Conservation (phyloP, 2,329 filamentous ascomycete genomes). For the Penicillium psychrosexuale region DNA sequence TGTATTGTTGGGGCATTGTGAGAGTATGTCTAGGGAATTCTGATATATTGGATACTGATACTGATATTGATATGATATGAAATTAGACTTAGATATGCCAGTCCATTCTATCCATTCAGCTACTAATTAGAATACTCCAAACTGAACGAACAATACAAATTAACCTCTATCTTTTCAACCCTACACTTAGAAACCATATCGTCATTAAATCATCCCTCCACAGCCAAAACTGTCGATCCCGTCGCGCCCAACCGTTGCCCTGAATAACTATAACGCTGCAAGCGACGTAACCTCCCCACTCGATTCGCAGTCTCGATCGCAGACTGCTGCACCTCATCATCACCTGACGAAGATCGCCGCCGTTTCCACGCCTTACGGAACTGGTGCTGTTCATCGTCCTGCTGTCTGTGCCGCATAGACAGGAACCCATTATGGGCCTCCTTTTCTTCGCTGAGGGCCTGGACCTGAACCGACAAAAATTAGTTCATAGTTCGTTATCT, state of each 20-base stretch:
- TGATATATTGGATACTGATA: too few relatives aligned
- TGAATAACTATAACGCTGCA: constrained; percentile 12
- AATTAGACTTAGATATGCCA: neutral
- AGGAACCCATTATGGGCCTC: constrained; percentile 33
- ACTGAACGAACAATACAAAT: neutral
- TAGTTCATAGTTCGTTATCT: neutral
- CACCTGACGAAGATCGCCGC: constrained; percentile 19
- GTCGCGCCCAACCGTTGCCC: constrained; percentile 5
- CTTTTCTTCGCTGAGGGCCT: constrained; percentile 34
- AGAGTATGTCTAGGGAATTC: neutral
- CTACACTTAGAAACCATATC: neutral
- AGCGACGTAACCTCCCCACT: constrained; percentile 14
- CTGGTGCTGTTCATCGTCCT: constrained; percentile 33
- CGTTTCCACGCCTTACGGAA: constrained; percentile 36
- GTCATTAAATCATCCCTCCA: constrained; percentile 4
- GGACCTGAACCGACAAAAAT: constrained; percentile 22
- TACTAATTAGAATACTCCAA: neutral
- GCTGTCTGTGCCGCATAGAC: constrained; percentile 31
- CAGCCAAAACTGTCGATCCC: constrained; percentile 10
- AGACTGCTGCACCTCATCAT: constrained; percentile 2
- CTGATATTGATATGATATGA: neutral
- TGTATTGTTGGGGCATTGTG: too few relatives aligned
- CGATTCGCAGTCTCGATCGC: constrained; percentile 1
- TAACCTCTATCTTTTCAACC: neutral
- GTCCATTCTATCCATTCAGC: neutral